Percentiles rank a stretch among this genome's conserved stretches.
Evolutionary conservation across 169 alveolate species (phyloP).

Genomic region (Plasmodium yoelii): DNA sequence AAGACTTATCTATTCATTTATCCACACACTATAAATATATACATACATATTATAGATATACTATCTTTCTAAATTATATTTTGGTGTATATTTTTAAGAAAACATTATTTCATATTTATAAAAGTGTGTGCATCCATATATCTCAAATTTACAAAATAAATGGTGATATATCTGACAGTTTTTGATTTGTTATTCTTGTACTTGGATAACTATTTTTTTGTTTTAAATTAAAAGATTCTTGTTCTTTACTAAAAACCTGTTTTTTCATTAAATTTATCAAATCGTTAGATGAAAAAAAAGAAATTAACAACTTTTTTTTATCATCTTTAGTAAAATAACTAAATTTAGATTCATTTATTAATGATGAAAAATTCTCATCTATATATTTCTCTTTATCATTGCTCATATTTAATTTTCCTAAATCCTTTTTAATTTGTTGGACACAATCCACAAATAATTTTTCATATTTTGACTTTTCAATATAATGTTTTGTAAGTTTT

Average conservation of each 20-base stretch:
- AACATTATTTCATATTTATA: neutral
- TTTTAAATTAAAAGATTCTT: conserved; percentile 17
- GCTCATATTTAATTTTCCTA: conserved; percentile 27
- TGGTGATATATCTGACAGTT: conserved; percentile 65
- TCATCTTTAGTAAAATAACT: conserved; percentile 70
- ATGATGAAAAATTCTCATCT: conserved; percentile 45
- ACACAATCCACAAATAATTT: conserved; percentile 58
- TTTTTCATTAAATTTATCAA: conserved; percentile 47
- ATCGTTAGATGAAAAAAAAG: conserved; percentile 67
- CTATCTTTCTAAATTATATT: no score
- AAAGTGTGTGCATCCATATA: neutral
- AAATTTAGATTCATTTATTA: conserved; percentile 45
- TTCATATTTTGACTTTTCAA: conserved; percentile 70
- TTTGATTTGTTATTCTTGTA: conserved; percentile 22
- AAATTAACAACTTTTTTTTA: conserved; percentile 49
- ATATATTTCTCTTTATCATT: conserved; percentile 63
- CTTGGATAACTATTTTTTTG: conserved; percentile 44
- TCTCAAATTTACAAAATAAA: conserved; percentile 31
- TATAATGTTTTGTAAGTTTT: conserved; percentile 52
- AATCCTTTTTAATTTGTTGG: conserved; percentile 48
- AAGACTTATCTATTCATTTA: neutral
- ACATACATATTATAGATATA: neutral
- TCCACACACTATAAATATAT: neutral
- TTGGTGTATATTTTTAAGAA: neutral
- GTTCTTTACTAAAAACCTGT: conserved; percentile 47